A percentile compares a stretch with the other conserved stretches of the same genome.
phyloP scores from a whole-genome alignment of 306 rosid species.

The Glycyrrhiza uralensis region DNA sequence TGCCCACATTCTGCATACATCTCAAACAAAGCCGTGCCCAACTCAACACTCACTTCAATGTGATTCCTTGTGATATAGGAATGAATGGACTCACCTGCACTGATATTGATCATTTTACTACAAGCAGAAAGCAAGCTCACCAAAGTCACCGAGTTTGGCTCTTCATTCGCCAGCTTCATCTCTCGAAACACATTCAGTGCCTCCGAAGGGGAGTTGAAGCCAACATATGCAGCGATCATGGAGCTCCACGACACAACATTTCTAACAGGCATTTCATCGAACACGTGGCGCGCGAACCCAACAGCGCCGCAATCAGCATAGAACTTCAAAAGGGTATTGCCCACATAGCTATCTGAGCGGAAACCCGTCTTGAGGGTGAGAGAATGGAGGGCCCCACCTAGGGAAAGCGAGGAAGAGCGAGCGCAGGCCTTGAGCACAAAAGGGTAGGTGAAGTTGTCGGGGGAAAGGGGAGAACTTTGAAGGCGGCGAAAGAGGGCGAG shows the following conservation, averaged over 20 bases:
- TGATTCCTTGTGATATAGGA: slow-evolving; percentile 31
- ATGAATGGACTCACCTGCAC: slow-evolving; percentile 50
- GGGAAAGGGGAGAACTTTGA: slow-evolving; percentile 25
- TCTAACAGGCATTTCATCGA: slow-evolving; percentile 51
- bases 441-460: slow-evolving; percentile 56
- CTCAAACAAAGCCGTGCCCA: slow-evolving; percentile 58
- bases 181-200: slow-evolving; percentile 34
- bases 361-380: slow-evolving; percentile 39
- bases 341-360: slow-evolving; percentile 27
- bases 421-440: slow-evolving; percentile 51
- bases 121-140: slow-evolving; percentile 58
- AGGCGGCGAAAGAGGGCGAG: slow-evolving; percentile 38
- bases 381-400: slow-evolving; percentile 44
- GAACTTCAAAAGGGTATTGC: slow-evolving; percentile 48
- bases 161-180: slow-evolving; percentile 33
- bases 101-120: slow-evolving; percentile 28
- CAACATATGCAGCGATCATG: slow-evolving; percentile 48
- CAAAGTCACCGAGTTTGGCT: slow-evolving; percentile 53
- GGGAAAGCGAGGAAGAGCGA: slow-evolving; percentile 14
- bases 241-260: slow-evolving; percentile 65
- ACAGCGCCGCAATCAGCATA: slow-evolving; percentile 29
- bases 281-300: slow-evolving; percentile 35
- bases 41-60: slow-evolving; percentile 35
- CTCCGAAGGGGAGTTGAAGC: slow-evolving; percentile 28
- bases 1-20: slow-evolving; percentile 59